Conservation (phyloP, 768 basidiomycete genomes). For the Boletus reticuloceps region DNA sequence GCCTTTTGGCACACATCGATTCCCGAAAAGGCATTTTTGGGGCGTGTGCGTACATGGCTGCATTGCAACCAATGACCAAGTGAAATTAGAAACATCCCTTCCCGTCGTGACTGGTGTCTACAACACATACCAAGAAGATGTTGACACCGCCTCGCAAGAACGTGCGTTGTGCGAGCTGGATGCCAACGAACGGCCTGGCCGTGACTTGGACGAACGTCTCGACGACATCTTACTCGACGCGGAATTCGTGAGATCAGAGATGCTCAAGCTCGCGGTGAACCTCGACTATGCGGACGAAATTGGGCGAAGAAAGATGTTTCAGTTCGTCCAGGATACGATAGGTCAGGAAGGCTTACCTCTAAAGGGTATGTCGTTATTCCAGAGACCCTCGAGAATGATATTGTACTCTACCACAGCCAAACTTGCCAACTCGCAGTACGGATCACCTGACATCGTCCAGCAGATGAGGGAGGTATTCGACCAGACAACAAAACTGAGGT, state of each 20-base stretch:
- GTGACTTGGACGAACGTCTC: slow-evolving; percentile 45
- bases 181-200: slow-evolving; percentile 34
- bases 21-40: not conserved
- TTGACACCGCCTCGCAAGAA: slow-evolving; percentile 41
- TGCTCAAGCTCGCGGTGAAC: slow-evolving; percentile 74
- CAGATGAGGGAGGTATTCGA: slow-evolving; percentile 34
- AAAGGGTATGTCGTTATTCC: too few relatives aligned
- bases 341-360: slow-evolving; percentile 62
- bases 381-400: too few relatives aligned
- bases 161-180: slow-evolving; percentile 26
- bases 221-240: slow-evolving; percentile 32
- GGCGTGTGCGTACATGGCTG: slow-evolving; percentile 51
- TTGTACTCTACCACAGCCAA: slow-evolving; percentile 12
- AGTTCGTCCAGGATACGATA: slow-evolving; percentile 84
- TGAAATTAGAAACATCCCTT: slow-evolving; percentile 62
- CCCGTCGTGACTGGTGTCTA: slow-evolving; percentile 82
- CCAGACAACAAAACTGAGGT: slow-evolving; percentile 35
- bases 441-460: slow-evolving; percentile 25
- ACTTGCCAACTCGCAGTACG: slow-evolving; percentile 25
- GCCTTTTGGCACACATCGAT: not conserved
- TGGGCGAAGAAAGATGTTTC: too few relatives aligned
- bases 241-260: slow-evolving; percentile 75
- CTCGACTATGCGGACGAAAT: slow-evolving; percentile 93
- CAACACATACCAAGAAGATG: slow-evolving; percentile 54
- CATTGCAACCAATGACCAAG: slow-evolving; percentile 53